These are phyloP conservation scores for Decorospora gaudefroyi DNA, from an alignment of 2,329 filamentous ascomycete genomes.

Conservation along the genomic window DNA sequence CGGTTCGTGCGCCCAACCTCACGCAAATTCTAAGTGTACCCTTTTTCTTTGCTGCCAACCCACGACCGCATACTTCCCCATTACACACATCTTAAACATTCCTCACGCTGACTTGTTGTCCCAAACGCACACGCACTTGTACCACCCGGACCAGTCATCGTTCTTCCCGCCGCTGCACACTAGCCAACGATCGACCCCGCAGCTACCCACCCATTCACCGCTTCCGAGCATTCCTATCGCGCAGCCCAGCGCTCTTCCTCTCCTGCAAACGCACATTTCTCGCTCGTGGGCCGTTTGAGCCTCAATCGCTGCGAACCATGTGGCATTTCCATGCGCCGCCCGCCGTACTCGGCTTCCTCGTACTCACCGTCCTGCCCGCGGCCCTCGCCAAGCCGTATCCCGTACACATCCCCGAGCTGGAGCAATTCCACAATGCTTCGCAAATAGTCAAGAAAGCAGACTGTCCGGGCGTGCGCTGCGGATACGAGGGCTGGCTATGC, in stretches of 20 bases:
- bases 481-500: slow-evolving; percentile 45
- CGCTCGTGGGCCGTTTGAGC: slow-evolving; percentile 11
- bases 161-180: slow-evolving; percentile 12
- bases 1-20: slow-evolving; percentile 28
- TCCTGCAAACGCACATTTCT: slow-evolving; percentile 12
- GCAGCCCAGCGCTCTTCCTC: slow-evolving; percentile 6
- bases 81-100: slow-evolving; percentile 16
- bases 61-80: slow-evolving; percentile 18
- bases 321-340: slow-evolving; percentile 63
- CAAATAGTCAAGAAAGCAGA: slow-evolving; percentile 30
- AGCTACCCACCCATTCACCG: slow-evolving; percentile 24
- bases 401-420: slow-evolving; percentile 34
- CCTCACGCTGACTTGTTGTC: slow-evolving; percentile 16
- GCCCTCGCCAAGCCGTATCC: slow-evolving; percentile 52
- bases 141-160: slow-evolving; percentile 6
- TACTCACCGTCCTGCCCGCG: slow-evolving; percentile 55
- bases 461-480: slow-evolving; percentile 33
- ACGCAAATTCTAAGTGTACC: slow-evolving; percentile 37
- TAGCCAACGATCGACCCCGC: slow-evolving; percentile 25
- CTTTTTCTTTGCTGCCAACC: slow-evolving; percentile 38
- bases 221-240: slow-evolving; percentile 11
- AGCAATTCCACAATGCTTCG: slow-evolving; percentile 37
- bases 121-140: slow-evolving; percentile 3
- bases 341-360: slow-evolving; percentile 62
- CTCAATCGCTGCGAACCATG: slow-evolving; percentile 27